Base-by-base conservation (phyloP, 495 filamentous ascomycete species). In the Chaetomidium leptoderma region DNA sequence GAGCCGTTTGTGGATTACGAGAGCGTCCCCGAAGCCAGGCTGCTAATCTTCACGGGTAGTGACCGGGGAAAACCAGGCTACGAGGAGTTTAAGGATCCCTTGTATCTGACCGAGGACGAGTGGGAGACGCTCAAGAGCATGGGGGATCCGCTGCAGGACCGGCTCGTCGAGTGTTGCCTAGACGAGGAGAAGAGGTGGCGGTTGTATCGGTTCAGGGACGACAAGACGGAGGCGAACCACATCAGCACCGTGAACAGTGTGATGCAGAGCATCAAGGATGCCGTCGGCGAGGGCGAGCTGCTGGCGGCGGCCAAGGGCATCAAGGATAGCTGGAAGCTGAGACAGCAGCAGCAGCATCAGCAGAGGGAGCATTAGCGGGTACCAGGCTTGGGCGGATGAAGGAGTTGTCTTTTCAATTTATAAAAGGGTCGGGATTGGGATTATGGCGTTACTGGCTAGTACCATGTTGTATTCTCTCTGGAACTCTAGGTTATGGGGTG, bases 161-260 rank as follows among this genome's bases (percentile, higher is more conserved):
- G 84, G 11, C 88, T 97, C 45, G 86, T 96, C 11, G 93, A 98
- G 75, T 96, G 91, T 66, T 86, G 81, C 60, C 84, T 89, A 72
- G 89, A 96, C 63, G 71, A 76, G 19, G 67, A 86, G 55, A 78
- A 77, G 24, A 75, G 83, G 23, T 98, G 93, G 93, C 81, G 90
- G 33, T 90, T 88, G 69, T 85, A 91, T 63, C 82, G 91, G 43
- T 87, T 96, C 62, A 79, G 93, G 9, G 91, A 96, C 55, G 93
- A 98, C 66, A 98, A 98, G 70, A 75, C 77, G 11, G 88, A 96
- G 58, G 90, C 88, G 3, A 98, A 98, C 68, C 90, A 96, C 70
- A 86, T 89, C 37, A 81, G 74, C 26, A 91, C 87, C 0, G 90
- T 95, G 2, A 74, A 86, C 21, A 88, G 84, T 59, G 92, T 96